Evolutionary conservation across 108 stramenopile species (phyloP).

Genomic region (Asterionellopsis glacialis): DNA sequence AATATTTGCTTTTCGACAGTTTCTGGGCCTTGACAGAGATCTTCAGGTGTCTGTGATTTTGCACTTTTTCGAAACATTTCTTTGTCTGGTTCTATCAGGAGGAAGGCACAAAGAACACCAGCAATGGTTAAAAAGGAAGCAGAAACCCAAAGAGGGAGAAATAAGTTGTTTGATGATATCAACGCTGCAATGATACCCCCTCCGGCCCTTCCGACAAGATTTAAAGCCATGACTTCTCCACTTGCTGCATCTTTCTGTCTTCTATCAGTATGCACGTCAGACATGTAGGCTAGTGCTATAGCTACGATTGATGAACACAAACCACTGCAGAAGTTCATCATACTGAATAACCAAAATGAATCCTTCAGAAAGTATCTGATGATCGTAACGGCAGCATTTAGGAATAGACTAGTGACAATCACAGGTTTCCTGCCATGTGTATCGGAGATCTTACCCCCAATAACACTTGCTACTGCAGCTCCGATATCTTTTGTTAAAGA

Average conservation of each 20-base stretch:
- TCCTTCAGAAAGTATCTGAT: slow-evolving; percentile 32
- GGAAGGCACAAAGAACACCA: slow-evolving; percentile 5
- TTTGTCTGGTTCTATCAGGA: slow-evolving; percentile 42
- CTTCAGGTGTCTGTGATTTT: too few species aligned
- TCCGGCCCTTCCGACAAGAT: slow-evolving; percentile 38
- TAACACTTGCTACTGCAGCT: slow-evolving; percentile 34
- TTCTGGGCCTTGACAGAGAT: slow-evolving; percentile 21
- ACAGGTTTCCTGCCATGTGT: slow-evolving; percentile 29
- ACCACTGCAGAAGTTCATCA: slow-evolving; percentile 29
- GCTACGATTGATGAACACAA: slow-evolving; percentile 38
- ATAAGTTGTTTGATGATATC: slow-evolving; percentile 29
- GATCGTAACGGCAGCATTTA: slow-evolving; percentile 24
- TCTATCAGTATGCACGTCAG: slow-evolving; percentile 27
- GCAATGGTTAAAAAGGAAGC: slow-evolving; percentile 25
- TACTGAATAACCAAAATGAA: slow-evolving; percentile 46
- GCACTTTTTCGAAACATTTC: slow-evolving; percentile 17
- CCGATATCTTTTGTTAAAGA: slow-evolving; percentile 37
- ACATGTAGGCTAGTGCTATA: slow-evolving; percentile 48
- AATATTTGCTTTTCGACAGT: slow-evolving; percentile 18
- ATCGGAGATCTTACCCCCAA: slow-evolving; percentile 32
- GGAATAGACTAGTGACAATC: slow-evolving; percentile 16
- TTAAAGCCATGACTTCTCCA: slow-evolving; percentile 33
- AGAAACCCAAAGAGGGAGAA: slow-evolving; percentile 36
- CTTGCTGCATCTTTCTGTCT: slow-evolving; percentile 28
- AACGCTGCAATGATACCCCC: slow-evolving; percentile 53